Evolutionary conservation across 345 rosid genomes (phyloP).

Genomic region (Salix dunnii): DNA sequence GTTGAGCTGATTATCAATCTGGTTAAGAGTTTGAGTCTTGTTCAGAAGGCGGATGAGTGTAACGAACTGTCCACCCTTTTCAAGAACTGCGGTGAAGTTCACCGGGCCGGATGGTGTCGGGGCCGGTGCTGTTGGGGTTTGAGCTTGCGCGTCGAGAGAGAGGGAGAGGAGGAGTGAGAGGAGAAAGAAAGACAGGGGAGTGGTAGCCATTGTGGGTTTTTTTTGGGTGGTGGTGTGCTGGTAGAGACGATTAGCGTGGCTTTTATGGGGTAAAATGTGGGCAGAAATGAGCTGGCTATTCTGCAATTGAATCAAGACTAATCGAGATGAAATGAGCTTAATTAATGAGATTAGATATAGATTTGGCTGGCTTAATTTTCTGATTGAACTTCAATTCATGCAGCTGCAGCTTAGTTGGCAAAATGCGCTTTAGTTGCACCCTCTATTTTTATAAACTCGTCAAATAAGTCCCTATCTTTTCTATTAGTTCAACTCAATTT

Average conservation of each 20-base stretch:
- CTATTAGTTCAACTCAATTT: too few species aligned
- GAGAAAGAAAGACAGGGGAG: conserved; percentile 21
- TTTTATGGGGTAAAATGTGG: conserved; percentile 30
- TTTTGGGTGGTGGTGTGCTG: conserved; percentile 16
- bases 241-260: conserved; percentile 7
- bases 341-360: neutral
- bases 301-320: conserved; percentile 3
- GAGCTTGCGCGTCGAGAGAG: conserved; percentile 23
- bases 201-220: conserved; percentile 42
- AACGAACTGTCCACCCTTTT: conserved; percentile 59
- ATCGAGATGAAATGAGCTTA: neutral
- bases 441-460: too few species aligned
- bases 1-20: conserved; percentile 64
- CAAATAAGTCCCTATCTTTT: too few species aligned
- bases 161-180: conserved; percentile 35
- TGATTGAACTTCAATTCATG: too few species aligned
- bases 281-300: conserved; percentile 44
- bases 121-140: conserved; percentile 46
- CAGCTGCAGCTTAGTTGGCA: neutral
- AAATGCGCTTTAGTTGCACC: too few species aligned
- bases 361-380: neutral
- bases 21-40: conserved; percentile 51
- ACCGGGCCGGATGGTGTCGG: conserved; percentile 54
- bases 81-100: conserved; percentile 72
- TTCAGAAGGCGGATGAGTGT: conserved; percentile 51